Percentiles rank a stretch among this genome's conserved stretches.
Evolutionary conservation across 345 rosid genomes (phyloP).

Genomic region (Pistacia vera): DNA sequence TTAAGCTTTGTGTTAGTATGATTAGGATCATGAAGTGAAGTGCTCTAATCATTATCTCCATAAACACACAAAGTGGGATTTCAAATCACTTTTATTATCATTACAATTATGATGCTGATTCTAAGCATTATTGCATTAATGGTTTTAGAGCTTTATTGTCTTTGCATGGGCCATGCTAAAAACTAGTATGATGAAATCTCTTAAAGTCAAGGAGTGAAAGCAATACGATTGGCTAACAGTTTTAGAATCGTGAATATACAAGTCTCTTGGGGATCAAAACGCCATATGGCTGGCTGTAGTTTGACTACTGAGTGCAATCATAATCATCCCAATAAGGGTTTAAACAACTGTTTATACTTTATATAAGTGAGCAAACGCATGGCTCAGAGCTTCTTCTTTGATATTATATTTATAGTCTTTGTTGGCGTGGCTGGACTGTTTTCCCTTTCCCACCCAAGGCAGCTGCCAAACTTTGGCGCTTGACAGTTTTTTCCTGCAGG

Average conservation of each 20-base stretch:
- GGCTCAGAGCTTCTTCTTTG: constrained; percentile 1
- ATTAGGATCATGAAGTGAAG: neutral
- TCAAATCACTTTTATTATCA: neutral
- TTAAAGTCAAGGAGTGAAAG: neutral
- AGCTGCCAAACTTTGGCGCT: too few relatives aligned
- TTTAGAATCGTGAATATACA: too few relatives aligned
- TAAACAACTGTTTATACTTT: neutral
- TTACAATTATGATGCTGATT: constrained; percentile 4
- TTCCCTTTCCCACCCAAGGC: too few relatives aligned
- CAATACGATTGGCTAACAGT: neutral
- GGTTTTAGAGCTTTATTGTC: neutral
- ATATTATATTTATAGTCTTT: too few relatives aligned
- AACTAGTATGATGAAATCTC: neutral
- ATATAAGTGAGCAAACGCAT: neutral
- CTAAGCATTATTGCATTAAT: neutral
- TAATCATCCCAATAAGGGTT: neutral
- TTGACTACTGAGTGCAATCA: neutral
- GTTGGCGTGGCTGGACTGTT: too few relatives aligned
- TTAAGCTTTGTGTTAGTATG: neutral
- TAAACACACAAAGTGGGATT: neutral
- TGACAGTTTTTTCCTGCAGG: too few relatives aligned
- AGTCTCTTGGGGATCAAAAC: too few relatives aligned
- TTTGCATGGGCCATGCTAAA: neutral
- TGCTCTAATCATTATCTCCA: constrained; percentile 4
- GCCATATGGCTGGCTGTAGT: neutral